phyloP scores from a whole-genome alignment of 2,329 filamentous ascomycete species.

The Aureobasidium namibiae region DNA sequence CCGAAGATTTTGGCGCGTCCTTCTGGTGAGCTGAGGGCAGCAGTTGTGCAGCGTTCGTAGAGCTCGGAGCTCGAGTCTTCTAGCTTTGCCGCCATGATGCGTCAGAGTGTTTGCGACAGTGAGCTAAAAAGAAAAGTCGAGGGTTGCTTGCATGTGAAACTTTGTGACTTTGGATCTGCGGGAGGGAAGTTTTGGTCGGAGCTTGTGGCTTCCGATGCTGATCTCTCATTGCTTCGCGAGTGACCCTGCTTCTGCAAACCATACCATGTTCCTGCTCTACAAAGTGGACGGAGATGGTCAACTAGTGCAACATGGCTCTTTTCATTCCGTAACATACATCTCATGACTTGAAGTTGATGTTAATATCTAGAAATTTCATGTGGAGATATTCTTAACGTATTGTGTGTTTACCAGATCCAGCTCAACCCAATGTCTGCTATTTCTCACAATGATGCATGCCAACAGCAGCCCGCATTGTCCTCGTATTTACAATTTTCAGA shows the following conservation, averaged over 20 bases:
- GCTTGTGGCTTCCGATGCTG: neutral
- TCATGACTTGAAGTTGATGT: no score
- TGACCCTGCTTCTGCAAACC: neutral
- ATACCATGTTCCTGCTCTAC: neutral
- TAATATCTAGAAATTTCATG: no score
- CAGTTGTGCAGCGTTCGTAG: slow-evolving; percentile 20
- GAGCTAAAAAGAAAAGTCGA: neutral
- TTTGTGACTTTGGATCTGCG: neutral
- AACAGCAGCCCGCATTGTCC: no score
- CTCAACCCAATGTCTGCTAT: no score
- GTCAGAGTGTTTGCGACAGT: neutral
- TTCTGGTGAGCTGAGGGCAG: slow-evolving; percentile 20
- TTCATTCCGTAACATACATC: no score
- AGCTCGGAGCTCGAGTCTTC: slow-evolving; percentile 22
- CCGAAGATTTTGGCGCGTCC: slow-evolving; percentile 25
- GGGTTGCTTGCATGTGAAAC: neutral
- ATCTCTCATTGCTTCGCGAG: neutral
- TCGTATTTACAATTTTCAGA: no score
- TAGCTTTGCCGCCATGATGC: slow-evolving; percentile 14
- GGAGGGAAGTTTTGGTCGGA: neutral
- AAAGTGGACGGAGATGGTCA: neutral
- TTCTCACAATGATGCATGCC: no score
- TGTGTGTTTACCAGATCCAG: no score
- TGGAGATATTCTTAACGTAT: no score
- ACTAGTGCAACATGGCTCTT: no score